Evolutionary conservation across 768 basidiomycete genomes (phyloP), one percentile per base, ranked within the genome.

Genomic region (Russula griseocarnosa): DNA sequence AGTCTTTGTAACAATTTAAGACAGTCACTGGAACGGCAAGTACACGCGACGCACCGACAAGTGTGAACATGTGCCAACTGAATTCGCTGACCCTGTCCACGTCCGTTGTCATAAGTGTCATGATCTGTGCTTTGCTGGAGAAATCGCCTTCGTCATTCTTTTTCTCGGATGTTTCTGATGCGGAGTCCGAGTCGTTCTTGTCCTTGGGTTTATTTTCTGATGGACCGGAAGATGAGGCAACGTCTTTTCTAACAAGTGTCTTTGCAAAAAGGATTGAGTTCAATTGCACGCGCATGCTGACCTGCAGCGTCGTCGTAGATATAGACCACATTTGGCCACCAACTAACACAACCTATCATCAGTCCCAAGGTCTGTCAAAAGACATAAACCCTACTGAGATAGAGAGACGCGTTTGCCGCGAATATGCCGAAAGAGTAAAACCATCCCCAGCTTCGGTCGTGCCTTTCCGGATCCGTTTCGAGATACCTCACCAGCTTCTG

Each of bases 41-140:
- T 8, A 22, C 22, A 46, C 11, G 36, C 10, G 24, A 70, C 82
- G 55, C 66, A 87, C 88, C 88, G 59, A 92, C 79, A 44, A 92
- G 80, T 1, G 87, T 78, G 71, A 89, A 92, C 57, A 88, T 67
- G 71, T 92, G 88, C 85, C 85, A 90, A 1, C 85, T 76, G 70
- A 95, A 91, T 56, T 95, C 91, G 73, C 87, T 85, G 66, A 95
- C 87, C 60, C 94, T 82, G 73, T 95, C 92, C 32, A 94, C 92
- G 68, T 97, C 94, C 6, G 92, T 94, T 7, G 94, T 95, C 90
- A 96, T 94, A 32, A 96, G 82, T 3, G 91, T 95, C 93, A 96
- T 94, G 69, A 97, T 86, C 76, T 96, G 83, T n/a, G 79, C 77
- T 70, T 84, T 84, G 61, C 79, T 81, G 30, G 77, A 78, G 66